phyloP scores from a whole-genome alignment of 2,329 filamentous ascomycete species.

The Reticulascus tulasneorum region DNA sequence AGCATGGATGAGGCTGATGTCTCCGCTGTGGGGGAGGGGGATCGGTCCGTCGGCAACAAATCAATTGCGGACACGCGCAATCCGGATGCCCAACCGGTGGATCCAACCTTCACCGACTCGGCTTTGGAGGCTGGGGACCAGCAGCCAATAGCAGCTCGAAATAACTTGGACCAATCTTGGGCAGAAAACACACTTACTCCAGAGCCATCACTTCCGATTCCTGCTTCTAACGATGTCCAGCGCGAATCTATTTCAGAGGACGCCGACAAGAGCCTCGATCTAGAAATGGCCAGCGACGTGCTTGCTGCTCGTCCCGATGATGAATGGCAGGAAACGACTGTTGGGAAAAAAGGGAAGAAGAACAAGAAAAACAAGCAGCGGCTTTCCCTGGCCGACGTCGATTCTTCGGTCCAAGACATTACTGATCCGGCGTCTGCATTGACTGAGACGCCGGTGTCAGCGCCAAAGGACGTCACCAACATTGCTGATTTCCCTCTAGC shows the following conservation, averaged over 20 bases:
- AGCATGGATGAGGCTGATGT: conserved; percentile 12
- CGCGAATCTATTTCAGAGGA: no score
- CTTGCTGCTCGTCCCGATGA: conserved; percentile 16
- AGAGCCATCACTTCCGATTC: no score
- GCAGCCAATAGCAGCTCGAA: conserved; percentile 9
- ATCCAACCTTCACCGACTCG: conserved; percentile 16
- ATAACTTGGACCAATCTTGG: conserved; percentile 12
- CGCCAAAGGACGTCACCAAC: no score
- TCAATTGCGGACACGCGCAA: conserved; percentile 14
- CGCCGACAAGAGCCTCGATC: no score
- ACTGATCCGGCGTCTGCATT: not conserved
- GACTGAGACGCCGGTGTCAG: no score
- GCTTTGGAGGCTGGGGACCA: conserved; percentile 12
- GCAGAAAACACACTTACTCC: conserved; percentile 14
- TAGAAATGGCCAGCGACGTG: no score
- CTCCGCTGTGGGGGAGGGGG: not conserved
- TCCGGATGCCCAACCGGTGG: conserved; percentile 15
- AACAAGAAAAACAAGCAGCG: conserved; percentile 19
- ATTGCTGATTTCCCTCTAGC: no score
- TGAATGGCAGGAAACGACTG: conserved; percentile 21
- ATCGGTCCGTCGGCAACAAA: conserved; percentile 8
- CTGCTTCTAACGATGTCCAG: no score
- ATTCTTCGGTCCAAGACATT: not conserved
- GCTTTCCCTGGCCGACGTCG: not conserved
- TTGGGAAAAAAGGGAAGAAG: conserved; percentile 29